phyloP scores from a whole-genome alignment of 805 yeast species.

The Yamadazyma scolyti region DNA sequence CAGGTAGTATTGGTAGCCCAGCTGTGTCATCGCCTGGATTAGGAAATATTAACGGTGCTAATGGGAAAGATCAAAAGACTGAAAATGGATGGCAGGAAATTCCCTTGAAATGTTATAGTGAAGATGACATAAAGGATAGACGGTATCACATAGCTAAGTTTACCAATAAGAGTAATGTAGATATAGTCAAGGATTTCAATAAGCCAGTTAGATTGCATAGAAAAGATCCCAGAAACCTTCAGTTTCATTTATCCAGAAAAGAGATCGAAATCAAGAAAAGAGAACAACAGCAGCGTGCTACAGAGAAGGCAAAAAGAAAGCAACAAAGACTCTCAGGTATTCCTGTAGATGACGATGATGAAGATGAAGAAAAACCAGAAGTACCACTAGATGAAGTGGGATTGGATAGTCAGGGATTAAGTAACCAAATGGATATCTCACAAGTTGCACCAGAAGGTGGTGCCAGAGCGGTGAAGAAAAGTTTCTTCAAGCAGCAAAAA shows the following conservation, averaged over 20 bases:
- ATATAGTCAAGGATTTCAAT: slow-evolving; percentile 67
- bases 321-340: slow-evolving; percentile 13
- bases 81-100: slow-evolving; percentile 45
- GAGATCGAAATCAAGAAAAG: slow-evolving; percentile 60
- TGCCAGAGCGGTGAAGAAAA: slow-evolving; percentile 62
- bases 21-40: slow-evolving; percentile 2
- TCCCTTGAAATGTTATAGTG: slow-evolving; percentile 67
- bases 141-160: slow-evolving; percentile 81
- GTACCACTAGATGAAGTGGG: too few species aligned
- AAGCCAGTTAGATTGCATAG: slow-evolving; percentile 86
- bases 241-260: slow-evolving; percentile 75
- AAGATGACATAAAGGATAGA: slow-evolving; percentile 66
- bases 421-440: slow-evolving; percentile 45
- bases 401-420: slow-evolving; percentile 8
- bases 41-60: slow-evolving; percentile 4
- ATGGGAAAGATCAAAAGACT: too few species aligned
- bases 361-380: slow-evolving; percentile 14
- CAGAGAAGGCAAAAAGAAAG: slow-evolving; percentile 18
- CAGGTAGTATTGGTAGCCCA: too few species aligned
- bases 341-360: slow-evolving; percentile 16
- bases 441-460: slow-evolving; percentile 92
- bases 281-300: slow-evolving; percentile 26
- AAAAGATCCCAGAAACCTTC: slow-evolving; percentile 89
- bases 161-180: slow-evolving; percentile 67
- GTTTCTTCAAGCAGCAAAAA: slow-evolving; percentile 64